phyloP scores from a whole-genome alignment of 2,329 filamentous ascomycete species.

The Aspergillus sojae region DNA sequence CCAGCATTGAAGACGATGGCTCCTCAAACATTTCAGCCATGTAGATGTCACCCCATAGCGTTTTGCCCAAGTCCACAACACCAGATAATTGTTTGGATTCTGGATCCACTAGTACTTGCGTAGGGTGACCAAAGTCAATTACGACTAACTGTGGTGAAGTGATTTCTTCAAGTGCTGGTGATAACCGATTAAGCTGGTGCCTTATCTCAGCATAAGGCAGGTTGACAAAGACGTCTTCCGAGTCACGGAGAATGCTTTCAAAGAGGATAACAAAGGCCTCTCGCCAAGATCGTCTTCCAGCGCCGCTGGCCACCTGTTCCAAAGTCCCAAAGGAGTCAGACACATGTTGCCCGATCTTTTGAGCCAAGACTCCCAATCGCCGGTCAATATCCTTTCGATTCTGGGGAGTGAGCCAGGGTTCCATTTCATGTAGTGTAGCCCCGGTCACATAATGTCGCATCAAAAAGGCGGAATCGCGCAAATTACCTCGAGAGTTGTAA shows the following conservation, averaged over 20 bases:
- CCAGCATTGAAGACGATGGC: constrained; percentile 37
- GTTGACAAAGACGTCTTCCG: constrained; percentile 61
- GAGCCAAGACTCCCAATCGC: constrained; percentile 41
- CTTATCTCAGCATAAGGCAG: constrained; percentile 60
- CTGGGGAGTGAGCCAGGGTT: constrained; percentile 30
- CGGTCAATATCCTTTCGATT: constrained; percentile 37
- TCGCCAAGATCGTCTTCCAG: constrained; percentile 54
- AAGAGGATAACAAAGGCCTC: constrained; percentile 56
- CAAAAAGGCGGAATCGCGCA: constrained; percentile 37
- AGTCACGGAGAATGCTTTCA: constrained; percentile 58
- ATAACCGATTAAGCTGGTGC: constrained; percentile 49
- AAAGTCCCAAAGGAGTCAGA: constrained; percentile 56
- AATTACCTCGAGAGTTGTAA: constrained; percentile 34
- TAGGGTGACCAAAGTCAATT: constrained; percentile 50
- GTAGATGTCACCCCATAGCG: constrained; percentile 60
- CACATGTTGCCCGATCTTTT: constrained; percentile 48
- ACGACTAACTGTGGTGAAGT: constrained; percentile 55
- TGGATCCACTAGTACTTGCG: constrained; percentile 56
- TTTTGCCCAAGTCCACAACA: constrained; percentile 55
- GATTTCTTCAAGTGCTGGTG: constrained; percentile 52
- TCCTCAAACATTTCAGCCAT: constrained; percentile 55
- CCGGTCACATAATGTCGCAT: constrained; percentile 42
- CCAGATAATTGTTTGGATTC: constrained; percentile 52
- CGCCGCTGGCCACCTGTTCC: constrained; percentile 49
- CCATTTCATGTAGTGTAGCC: constrained; percentile 34